Evolutionary conservation across 2,329 filamentous ascomycete genomes (phyloP).

Genomic region (Orbilia quercus): DNA sequence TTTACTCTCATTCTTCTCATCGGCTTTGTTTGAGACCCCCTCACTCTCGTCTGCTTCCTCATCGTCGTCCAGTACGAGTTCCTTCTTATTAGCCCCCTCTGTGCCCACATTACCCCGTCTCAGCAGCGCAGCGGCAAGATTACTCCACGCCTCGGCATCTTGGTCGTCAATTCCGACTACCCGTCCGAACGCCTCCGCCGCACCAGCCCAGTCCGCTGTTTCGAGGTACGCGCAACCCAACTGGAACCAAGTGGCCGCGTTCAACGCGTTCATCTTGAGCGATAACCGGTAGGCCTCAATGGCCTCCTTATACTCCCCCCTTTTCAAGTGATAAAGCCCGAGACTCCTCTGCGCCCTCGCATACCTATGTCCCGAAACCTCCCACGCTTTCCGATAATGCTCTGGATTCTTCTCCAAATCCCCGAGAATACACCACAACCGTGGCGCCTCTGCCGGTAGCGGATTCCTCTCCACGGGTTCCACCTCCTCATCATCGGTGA

Average conservation of each 20-base stretch:
- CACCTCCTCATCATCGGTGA: constrained; percentile 68
- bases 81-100: constrained; percentile 61
- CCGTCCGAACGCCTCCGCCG: constrained; percentile 83
- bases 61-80: constrained; percentile 52
- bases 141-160: constrained; percentile 94
- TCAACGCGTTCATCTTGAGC: constrained; percentile 81
- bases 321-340: constrained; percentile 78
- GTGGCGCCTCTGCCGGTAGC: constrained; percentile 81
- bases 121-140: constrained; percentile 86
- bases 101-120: constrained; percentile 64
- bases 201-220: constrained; percentile 78
- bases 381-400: constrained; percentile 89
- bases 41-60: constrained; percentile 60
- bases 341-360: constrained; percentile 88
- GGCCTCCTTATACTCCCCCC: constrained; percentile 75
- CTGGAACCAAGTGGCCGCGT: constrained; percentile 86
- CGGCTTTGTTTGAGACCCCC: constrained; percentile 62
- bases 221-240: constrained; percentile 88
- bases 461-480: constrained; percentile 70
- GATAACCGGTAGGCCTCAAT: constrained; percentile 82
- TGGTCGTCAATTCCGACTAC: constrained; percentile 86
- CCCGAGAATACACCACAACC: constrained; percentile 91
- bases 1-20: constrained; percentile 42
- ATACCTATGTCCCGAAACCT: constrained; percentile 81
- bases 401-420: constrained; percentile 80